Conservation (phyloP, 2,329 filamentous ascomycete genomes). For the Rugonectria rugulosa region DNA sequence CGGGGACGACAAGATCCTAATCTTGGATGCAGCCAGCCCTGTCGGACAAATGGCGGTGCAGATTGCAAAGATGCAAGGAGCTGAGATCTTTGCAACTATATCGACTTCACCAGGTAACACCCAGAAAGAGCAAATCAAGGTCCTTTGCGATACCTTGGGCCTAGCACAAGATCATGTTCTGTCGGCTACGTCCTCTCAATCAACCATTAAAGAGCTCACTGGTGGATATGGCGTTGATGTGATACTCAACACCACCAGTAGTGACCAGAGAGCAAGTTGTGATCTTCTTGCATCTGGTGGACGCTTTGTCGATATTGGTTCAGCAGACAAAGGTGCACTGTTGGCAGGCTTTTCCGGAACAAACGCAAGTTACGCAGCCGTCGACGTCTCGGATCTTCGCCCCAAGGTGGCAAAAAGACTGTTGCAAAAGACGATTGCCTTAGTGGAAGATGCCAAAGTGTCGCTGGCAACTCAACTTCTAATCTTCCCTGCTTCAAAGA, state of each 20-base stretch:
- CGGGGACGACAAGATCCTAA: slow-evolving; percentile 37
- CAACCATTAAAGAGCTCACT: slow-evolving; percentile 32
- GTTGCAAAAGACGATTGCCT: too few relatives aligned
- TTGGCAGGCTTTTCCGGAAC: too few relatives aligned
- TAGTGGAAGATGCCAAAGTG: too few relatives aligned
- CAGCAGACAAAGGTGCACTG: slow-evolving; percentile 32
- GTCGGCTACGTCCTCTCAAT: slow-evolving; percentile 34
- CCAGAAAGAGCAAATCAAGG: slow-evolving; percentile 38
- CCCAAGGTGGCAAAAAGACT: too few relatives aligned
- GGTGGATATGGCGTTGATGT: slow-evolving; percentile 38
- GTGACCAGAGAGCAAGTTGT: slow-evolving; percentile 37
- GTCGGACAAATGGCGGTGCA: slow-evolving; percentile 41
- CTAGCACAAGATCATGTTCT: slow-evolving; percentile 43
- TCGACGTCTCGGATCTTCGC: too few relatives aligned
- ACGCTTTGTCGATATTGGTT: slow-evolving; percentile 44
- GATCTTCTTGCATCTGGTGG: slow-evolving; percentile 39
- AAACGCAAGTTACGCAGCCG: too few relatives aligned
- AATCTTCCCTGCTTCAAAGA: too few relatives aligned
- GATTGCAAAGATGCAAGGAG: slow-evolving; percentile 30
- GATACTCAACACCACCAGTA: slow-evolving; percentile 39
- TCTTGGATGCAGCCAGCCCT: slow-evolving; percentile 42
- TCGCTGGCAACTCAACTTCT: too few relatives aligned
- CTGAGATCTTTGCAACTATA: slow-evolving; percentile 42
- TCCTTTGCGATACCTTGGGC: slow-evolving; percentile 35
- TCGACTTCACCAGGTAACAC: too few relatives aligned